Percentiles rank a stretch among this genome's conserved stretches.
Conservation (phyloP, 106 monocot species). For the Dioscorea alata region DNA sequence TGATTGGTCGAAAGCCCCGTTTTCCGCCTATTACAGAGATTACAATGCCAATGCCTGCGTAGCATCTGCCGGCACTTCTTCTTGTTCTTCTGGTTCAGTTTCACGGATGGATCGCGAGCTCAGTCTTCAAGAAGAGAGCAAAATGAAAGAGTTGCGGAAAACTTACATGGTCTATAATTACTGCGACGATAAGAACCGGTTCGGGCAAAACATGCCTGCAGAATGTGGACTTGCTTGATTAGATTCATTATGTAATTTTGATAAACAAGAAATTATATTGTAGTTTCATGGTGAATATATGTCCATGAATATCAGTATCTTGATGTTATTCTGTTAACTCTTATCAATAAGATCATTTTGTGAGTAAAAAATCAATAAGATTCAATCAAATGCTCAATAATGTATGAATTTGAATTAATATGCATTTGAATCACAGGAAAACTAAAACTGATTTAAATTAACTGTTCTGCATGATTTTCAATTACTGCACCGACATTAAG, state of each 20-base stretch:
- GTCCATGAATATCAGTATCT: no score
- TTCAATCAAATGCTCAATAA: no score
- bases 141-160: constrained; percentile 21
- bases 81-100: background rate
- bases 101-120: constrained; percentile 25
- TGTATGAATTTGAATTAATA: no score
- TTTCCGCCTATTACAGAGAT: constrained; percentile 14
- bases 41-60: constrained; percentile 22
- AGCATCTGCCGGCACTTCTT: background rate
- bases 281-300: no score
- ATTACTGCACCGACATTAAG: no score
- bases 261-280: no score
- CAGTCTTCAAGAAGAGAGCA: constrained; percentile 4
- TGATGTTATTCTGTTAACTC: no score
- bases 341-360: no score
- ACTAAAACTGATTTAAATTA: no score
- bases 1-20: constrained; percentile 28
- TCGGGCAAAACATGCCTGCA: constrained; percentile 27
- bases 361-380: no score
- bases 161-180: constrained; percentile 50
- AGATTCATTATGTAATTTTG: background rate
- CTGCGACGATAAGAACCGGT: constrained; percentile 34
- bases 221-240: constrained; percentile 22
- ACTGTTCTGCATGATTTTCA: no score
- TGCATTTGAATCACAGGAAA: no score